Evolutionary conservation across 352 stramenopile species (phyloP).

Genomic region (Globisporangium spiculum): DNA sequence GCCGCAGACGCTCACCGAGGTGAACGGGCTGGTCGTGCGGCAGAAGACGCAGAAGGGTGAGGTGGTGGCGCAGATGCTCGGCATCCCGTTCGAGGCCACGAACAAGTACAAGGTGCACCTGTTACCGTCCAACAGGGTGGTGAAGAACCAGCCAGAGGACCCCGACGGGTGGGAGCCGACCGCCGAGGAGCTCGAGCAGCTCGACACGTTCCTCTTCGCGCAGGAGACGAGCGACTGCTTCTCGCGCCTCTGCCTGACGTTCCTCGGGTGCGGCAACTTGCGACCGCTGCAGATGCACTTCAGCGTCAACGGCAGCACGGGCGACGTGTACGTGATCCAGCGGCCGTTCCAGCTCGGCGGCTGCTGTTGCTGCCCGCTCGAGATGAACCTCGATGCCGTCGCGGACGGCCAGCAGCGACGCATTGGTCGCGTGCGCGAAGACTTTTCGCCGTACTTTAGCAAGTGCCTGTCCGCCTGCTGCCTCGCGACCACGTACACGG

Average conservation of each 20-base stretch:
- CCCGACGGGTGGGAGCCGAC: conserved; percentile 43
- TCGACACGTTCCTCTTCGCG: conserved; percentile 48
- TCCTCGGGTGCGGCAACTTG: conserved; percentile 34
- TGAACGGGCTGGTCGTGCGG: conserved; percentile 44
- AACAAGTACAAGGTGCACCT: conserved; percentile 61
- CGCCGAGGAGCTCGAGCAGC: conserved; percentile 37
- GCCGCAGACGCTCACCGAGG: conserved; percentile 32
- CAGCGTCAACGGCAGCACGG: conserved; percentile 29
- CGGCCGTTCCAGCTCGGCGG: conserved; percentile 37
- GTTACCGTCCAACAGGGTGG: conserved; percentile 43
- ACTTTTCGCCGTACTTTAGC: conserved; percentile 52
- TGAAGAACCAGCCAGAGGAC: conserved; percentile 48
- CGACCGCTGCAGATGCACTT: conserved; percentile 50
- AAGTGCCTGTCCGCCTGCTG: conserved; percentile 42
- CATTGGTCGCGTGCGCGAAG: conserved; percentile 46
- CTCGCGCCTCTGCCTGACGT: conserved; percentile 32
- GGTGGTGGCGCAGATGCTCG: conserved; percentile 46
- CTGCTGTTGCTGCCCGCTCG: conserved; percentile 32
- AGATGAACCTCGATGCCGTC: conserved; percentile 42
- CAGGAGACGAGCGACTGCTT: conserved; percentile 38
- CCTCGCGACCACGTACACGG: conserved; percentile 58
- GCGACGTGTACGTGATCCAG: conserved; percentile 50
- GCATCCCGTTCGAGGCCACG: conserved; percentile 45
- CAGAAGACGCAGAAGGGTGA: conserved; percentile 52
- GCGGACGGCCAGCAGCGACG: conserved; percentile 19